Evolutionary conservation across 441 rosid species (phyloP), one percentile per base, ranked within the genome.

Genomic region (Sinapis alba): DNA sequence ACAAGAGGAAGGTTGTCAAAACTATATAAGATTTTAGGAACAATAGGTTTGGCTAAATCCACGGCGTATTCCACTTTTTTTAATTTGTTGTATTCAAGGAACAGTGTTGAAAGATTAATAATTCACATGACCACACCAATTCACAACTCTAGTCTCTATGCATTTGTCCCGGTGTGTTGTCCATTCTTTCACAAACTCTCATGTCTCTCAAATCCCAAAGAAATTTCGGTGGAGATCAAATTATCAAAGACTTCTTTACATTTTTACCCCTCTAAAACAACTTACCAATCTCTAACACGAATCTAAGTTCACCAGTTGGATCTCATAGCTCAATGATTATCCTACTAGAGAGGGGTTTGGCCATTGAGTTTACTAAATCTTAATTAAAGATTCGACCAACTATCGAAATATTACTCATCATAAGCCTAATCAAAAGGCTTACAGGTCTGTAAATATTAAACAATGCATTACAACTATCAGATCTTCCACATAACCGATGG

Each of bases 21-120:
- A 61, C 50, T 61, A 21, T 34, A 7, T 4, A 65, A 24, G 47
- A 77, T 64, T 32, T 36, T 15, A 54, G 38, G 64, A 65, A 68
- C 65, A 53, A 68, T 62, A 19, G 12, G 65, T 32, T 64, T 45
- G 76, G 79, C 77, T 78, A 84, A 85, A 81, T 87, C 84, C 80
- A 54, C 76, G 77, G 68, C 74, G 75, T 32, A 76, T 78, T 81
- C 70, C 61, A 81, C 69, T 75, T 82, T 75, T 82, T 65, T 60
- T 21, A 20, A 60, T 10, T 71, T 50, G 69, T 67, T 86, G 85
- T 67, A 68, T 81, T 77, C 63, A 32, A 61, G 56, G 54, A 50
- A 62, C 15, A 43, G 73, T 62, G 69, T 51, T 69, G 74, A 80
- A 51, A 72, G 77, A 79, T 76, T 23, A 80, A 79, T 72, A 79